Evolutionary conservation across 345 rosid species (phyloP).

Genomic region (Turritis glabra): DNA sequence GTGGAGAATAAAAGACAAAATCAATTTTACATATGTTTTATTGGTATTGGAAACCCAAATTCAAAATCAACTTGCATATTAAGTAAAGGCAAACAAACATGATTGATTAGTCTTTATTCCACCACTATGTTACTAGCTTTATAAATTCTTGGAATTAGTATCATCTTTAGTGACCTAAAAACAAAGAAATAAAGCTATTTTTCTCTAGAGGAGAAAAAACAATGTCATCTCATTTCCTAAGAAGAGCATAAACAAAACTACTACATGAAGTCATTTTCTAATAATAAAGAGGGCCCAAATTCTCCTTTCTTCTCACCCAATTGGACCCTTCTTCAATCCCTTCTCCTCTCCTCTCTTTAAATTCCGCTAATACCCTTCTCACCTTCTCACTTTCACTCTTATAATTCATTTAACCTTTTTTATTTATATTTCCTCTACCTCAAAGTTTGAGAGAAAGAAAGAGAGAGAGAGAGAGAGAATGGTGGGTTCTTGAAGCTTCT

Average conservation of each 20-base stretch:
- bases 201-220: neutral
- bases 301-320: slow-evolving; percentile 45
- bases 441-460: slow-evolving; percentile 41
- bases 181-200: slow-evolving; percentile 26
- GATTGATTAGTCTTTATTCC: slow-evolving; percentile 44
- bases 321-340: slow-evolving; percentile 33
- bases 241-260: slow-evolving; percentile 17
- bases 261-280: slow-evolving; percentile 53
- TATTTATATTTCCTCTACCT: neutral
- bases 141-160: slow-evolving; percentile 27
- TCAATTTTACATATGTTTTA: slow-evolving; percentile 13
- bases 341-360: slow-evolving; percentile 43
- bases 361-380: slow-evolving; percentile 43
- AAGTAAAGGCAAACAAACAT: slow-evolving; percentile 41
- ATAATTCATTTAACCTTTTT: slow-evolving; percentile 12
- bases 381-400: slow-evolving; percentile 40
- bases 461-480: slow-evolving; percentile 37
- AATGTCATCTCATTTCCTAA: slow-evolving; percentile 20
- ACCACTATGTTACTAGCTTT: slow-evolving; percentile 41
- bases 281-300: slow-evolving; percentile 41
- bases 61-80: slow-evolving; percentile 35
- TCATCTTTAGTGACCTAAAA: slow-evolving; percentile 34
- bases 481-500: slow-evolving; percentile 60
- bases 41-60: slow-evolving; percentile 7
- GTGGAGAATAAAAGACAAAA: slow-evolving; percentile 29